Base-by-base conservation (phyloP, 176 grass and related monocot genomes). In the Carex parvula region DNA sequence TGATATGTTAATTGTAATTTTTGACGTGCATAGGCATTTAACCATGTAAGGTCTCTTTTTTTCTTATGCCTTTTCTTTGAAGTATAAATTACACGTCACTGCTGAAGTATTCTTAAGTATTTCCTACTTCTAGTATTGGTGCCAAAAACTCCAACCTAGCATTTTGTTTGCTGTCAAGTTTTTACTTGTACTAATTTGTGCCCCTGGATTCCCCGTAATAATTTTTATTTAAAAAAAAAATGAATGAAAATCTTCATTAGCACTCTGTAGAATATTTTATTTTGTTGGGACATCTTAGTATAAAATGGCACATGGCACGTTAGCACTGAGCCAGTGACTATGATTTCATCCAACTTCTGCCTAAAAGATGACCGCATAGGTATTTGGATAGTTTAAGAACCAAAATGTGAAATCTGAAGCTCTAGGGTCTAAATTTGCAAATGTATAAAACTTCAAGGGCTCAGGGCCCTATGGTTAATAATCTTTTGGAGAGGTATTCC, bases 1-100 rank as follows among this genome's bases (percentile, higher is more conserved):
- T 83, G 92, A 95, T 92, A 79, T 92, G 77, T 57, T 98, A 67
- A 98, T 95, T 84, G 91, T 98, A 74, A 89, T 98, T 84, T 98
- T 95, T 88, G 95, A 98, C 85, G 92, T 89, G 60, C 84, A 79
- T 87, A 92, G 92, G 60, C 95, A 98, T 93, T 84, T 98, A 64
- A 88, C 90, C 21, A 55, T n/a, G 91, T 95, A 91, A 90, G 91
- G 33, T 78, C 69, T 30, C 22, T 68, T 29, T 67, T 82, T 80
- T 39, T 14, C 35, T 79, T 88, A 26, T 11, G n/a, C 80, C 69
- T 87, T 3, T 86, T 57, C 56, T 89, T 65, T 32, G 15, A 76
- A 54, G 22, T 16, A 55, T 55, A 30, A 16, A 30, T 76, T 53
- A 16, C 44, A 55, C 22, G 30, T 26, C 48, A 30, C 72, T 30